A percentile compares a stretch with the other conserved stretches of the same genome.
phyloP scores from a whole-genome alignment of 2,329 filamentous ascomycete genomes.

The Colletotrichum incanum region DNA sequence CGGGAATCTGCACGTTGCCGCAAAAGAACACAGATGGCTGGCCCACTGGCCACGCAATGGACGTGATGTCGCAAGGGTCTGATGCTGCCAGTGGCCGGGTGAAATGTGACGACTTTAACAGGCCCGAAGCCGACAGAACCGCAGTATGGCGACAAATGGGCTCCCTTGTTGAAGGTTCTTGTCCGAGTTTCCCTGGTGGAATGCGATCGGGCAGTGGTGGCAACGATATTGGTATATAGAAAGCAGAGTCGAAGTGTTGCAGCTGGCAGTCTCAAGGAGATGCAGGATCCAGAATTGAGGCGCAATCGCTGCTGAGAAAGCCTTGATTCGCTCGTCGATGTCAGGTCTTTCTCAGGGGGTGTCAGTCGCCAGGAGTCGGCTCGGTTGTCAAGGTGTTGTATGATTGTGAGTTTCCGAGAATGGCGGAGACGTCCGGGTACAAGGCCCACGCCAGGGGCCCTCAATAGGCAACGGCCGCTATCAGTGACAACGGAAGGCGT shows the following conservation, averaged over 20 bases:
- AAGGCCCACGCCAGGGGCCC: neutral
- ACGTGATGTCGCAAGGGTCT: conserved; percentile 37
- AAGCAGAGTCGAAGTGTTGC: neutral
- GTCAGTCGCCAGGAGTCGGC: conserved; percentile 5
- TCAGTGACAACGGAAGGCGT: neutral
- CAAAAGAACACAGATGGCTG: conserved; percentile 41
- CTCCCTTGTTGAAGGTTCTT: conserved; percentile 14
- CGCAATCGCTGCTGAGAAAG: conserved; percentile 20
- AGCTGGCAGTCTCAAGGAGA: conserved; percentile 7
- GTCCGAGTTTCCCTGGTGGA: conserved; percentile 12
- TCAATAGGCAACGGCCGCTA: neutral
- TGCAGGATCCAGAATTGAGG: conserved; percentile 28
- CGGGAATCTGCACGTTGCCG: conserved; percentile 46
- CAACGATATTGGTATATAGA: neutral
- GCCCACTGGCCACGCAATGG: conserved; percentile 38
- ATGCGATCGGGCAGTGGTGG: neutral
- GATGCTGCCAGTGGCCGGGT: conserved; percentile 18
- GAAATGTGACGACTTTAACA: conserved; percentile 40
- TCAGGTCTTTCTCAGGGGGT: neutral
- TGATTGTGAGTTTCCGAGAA: neutral
- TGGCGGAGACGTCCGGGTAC: conserved; percentile 1
- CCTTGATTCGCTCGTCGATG: conserved; percentile 7
- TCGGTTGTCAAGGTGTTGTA: conserved; percentile 2
- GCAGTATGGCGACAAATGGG: conserved; percentile 22
- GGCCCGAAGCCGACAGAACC: conserved; percentile 36